Conservation (phyloP, 1,284 basidiomycete species). For the Apiotrichum domesticum region DNA sequence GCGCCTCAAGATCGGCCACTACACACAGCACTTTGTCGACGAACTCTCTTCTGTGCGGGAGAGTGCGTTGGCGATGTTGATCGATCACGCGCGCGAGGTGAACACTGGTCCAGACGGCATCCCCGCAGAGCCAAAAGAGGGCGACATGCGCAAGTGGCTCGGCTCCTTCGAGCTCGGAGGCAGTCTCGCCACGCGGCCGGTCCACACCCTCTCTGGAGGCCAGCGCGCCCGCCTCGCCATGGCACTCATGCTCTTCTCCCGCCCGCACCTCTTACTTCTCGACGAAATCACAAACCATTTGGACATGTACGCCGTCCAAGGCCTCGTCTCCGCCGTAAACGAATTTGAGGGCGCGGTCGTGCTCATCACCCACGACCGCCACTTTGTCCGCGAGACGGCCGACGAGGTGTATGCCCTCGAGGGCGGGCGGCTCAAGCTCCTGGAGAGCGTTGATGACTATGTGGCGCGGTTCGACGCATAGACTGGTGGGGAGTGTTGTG, state of each 20-base stretch:
- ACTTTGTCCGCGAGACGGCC: constrained; percentile 18
- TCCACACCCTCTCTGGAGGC: constrained; percentile 28
- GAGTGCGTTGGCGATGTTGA: constrained; percentile 1
- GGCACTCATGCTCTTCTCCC: constrained; percentile 34
- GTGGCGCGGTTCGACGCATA: constrained; percentile 7
- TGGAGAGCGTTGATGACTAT: constrained; percentile 18
- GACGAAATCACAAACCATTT: constrained; percentile 68
- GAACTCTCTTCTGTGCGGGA: constrained; percentile 48
- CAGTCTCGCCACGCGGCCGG: constrained; percentile 41
- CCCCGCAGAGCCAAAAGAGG: constrained; percentile 38
- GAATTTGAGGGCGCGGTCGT: constrained; percentile 57
- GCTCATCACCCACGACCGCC: constrained; percentile 63
- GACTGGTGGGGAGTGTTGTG: no score
- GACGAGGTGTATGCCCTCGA: constrained; percentile 15
- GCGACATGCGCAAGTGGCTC: constrained; percentile 50
- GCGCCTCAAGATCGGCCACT: constrained; percentile 54
- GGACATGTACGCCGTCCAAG: constrained; percentile 60
- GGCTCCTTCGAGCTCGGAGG: constrained; percentile 54
- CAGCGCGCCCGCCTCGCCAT: constrained; percentile 52
- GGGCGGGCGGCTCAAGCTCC: constrained; percentile 7
- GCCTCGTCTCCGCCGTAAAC: constrained; percentile 55
- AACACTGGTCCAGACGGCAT: constrained; percentile 1
- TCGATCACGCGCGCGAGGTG: background rate
- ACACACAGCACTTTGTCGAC: constrained; percentile 47
- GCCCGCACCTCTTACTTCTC: constrained; percentile 49